Evolutionary conservation across 768 basidiomycete genomes (phyloP).

Genomic region (Agaricus sinodeliciosus): DNA sequence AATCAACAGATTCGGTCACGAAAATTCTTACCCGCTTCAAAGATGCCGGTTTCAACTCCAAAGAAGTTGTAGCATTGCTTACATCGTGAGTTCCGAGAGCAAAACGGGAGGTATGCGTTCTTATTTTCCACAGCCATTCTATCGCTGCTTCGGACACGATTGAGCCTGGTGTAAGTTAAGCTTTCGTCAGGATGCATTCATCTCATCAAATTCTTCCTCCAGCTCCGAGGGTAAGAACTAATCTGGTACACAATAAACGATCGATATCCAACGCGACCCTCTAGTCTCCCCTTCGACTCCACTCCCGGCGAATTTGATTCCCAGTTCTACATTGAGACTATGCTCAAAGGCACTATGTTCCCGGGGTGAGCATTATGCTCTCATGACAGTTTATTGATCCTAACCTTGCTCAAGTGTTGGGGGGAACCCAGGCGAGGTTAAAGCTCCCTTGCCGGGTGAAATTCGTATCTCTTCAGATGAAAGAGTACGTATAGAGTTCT

Average conservation of each 20-base stretch:
- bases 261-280: too few species aligned
- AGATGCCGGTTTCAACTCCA: conserved; percentile 28
- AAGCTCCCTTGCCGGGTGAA: conserved; percentile 32
- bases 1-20: conserved; percentile 20
- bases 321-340: conserved; percentile 39
- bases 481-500: conserved; percentile 14
- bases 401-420: conserved; percentile 11
- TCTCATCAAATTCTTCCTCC: too few species aligned
- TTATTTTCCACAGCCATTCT: conserved; percentile 10
- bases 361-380: conserved; percentile 19
- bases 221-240: too few species aligned
- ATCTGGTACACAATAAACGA: too few species aligned
- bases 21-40: conserved; percentile 26
- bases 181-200: conserved; percentile 11
- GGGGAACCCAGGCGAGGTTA: conserved; percentile 31
- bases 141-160: conserved; percentile 26
- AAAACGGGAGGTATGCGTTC: too few species aligned
- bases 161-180: conserved; percentile 21
- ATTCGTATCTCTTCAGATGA: conserved; percentile 40
- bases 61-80: conserved; percentile 31
- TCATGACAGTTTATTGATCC: too few species aligned
- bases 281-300: conserved; percentile 37
- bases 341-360: conserved; percentile 35
- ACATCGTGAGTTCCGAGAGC: conserved; percentile 15
- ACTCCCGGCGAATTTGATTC: conserved; percentile 37